Evolutionary conservation across 2,329 filamentous ascomycete species (phyloP).

Genomic region (Huntiella bhutanensis): DNA sequence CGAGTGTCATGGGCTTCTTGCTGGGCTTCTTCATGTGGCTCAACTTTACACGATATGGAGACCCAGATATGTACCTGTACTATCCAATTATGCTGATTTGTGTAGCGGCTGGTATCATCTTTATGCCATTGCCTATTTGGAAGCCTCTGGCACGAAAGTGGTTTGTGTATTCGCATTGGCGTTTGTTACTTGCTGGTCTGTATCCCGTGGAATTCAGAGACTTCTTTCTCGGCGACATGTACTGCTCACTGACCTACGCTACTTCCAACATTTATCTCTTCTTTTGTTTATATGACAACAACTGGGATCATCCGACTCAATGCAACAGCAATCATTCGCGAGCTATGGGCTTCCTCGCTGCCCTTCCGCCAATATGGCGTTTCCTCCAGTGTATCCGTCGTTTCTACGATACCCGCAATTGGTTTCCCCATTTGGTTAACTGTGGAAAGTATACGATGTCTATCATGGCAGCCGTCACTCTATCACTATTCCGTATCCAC

Average conservation of each 20-base stretch:
- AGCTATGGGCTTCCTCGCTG: constrained; percentile 65
- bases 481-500: constrained; percentile 71
- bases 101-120: constrained; percentile 47
- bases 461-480: constrained; percentile 55
- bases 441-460: constrained; percentile 79
- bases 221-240: constrained; percentile 95
- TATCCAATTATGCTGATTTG: constrained; percentile 68
- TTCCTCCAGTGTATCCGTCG: constrained; percentile 78
- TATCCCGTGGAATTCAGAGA: constrained; percentile 94
- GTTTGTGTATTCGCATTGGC: constrained; percentile 81
- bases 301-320: constrained; percentile 51
- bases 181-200: constrained; percentile 63
- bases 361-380: constrained; percentile 76
- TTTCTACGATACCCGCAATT: constrained; percentile 68
- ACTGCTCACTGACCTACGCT: constrained; percentile 83
- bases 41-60: constrained; percentile 58
- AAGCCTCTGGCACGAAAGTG: constrained; percentile 64
- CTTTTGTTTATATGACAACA: constrained; percentile 75
- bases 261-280: constrained; percentile 75
- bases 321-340: constrained; percentile 81
- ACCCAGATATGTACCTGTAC: constrained; percentile 55
- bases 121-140: constrained; percentile 56
- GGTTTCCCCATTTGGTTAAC: constrained; percentile 85
- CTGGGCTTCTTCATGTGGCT: constrained; percentile 72
- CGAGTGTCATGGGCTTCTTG: constrained; percentile 62